Base-by-base conservation (phyloP, 495 filamentous ascomycete genomes). In the Cryomyces minteri region DNA sequence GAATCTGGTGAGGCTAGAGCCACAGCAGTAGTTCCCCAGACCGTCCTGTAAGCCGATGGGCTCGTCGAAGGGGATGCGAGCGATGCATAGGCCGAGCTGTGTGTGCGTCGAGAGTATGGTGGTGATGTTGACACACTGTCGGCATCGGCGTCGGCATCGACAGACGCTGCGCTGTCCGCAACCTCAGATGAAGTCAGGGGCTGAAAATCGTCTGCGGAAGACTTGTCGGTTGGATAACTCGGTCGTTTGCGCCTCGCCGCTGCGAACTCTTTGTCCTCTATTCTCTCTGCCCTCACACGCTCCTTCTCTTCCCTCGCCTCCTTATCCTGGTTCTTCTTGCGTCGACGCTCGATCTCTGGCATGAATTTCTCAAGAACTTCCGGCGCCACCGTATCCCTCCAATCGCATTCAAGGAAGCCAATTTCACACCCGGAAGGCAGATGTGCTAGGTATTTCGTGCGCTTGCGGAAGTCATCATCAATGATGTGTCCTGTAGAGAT, bases 361-460 rank as follows among this genome's bases (percentile, higher is more conserved):
- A 67, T 66, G 63, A 94, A 98, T 2, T 67, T 65, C 12, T 73
- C 74, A 11, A 98, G 65, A 7, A 88, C 68, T 40, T 88, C 84
- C 2, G 76, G 69, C 5, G 72, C 63, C 12, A 98, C 84, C 11
- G 87, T 75, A 51, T 94, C 90, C 1, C 85, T 85, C 90, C 90
- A 98, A 58, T 98, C 86, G 53, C 90, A 98, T 61, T 96, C 90
- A 0, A 98, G 65, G 54, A 96, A 96, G 51, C 72, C 83, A 37
- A 96, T 84, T 49, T 94, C 84, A 60, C 88, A 95, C 3, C 90
- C 90, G 44, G 86, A 75, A 0, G 90, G 90, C 10, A 98, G 72
- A 58, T 98, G 90, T 5, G 79, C 77, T 1, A 98, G 71, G 53
- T 96, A 98, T 59, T 90, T 94, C 32, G 84, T 74, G 43, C 85